These are phyloP conservation scores for Rhizoclosmatium sp. DNA, from an alignment of 192 early-diverging fungal species.

Conservation along the genomic window DNA sequence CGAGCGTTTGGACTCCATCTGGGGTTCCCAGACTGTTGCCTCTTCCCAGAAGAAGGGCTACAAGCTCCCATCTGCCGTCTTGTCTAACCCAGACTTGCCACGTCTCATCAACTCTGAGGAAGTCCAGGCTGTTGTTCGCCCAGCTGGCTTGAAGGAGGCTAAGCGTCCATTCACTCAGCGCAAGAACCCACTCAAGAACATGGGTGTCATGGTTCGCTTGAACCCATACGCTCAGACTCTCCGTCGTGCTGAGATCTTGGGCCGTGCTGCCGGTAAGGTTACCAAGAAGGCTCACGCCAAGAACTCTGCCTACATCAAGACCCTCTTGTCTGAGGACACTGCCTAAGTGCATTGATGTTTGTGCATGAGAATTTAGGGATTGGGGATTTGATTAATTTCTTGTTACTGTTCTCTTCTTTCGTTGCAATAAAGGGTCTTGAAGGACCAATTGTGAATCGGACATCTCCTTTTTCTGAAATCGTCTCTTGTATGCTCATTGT, in stretches of 20 bases:
- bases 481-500: too few species aligned
- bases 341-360: background rate
- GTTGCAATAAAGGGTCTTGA: too few species aligned
- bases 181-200: conserved; percentile 98
- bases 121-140: conserved; percentile 91
- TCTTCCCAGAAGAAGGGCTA: conserved; percentile 91
- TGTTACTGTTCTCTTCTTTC: too few species aligned
- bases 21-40: conserved; percentile 82
- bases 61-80: conserved; percentile 84
- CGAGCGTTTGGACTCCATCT: conserved; percentile 90
- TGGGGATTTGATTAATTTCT: too few species aligned
- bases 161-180: conserved; percentile 96
- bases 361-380: too few species aligned
- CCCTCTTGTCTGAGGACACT: conserved; percentile 34
- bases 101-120: conserved; percentile 97
- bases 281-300: conserved; percentile 41
- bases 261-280: conserved; percentile 44
- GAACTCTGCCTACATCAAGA: conserved; percentile 49
- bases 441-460: too few species aligned
- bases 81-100: conserved; percentile 94
- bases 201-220: conserved; percentile 88
- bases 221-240: conserved; percentile 96
- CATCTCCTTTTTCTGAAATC: too few species aligned
- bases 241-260: conserved; percentile 61
- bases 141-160: conserved; percentile 78